Conservation (phyloP, 225 moss, liverwort and hornwort species). For the Bryum argenteum region DNA sequence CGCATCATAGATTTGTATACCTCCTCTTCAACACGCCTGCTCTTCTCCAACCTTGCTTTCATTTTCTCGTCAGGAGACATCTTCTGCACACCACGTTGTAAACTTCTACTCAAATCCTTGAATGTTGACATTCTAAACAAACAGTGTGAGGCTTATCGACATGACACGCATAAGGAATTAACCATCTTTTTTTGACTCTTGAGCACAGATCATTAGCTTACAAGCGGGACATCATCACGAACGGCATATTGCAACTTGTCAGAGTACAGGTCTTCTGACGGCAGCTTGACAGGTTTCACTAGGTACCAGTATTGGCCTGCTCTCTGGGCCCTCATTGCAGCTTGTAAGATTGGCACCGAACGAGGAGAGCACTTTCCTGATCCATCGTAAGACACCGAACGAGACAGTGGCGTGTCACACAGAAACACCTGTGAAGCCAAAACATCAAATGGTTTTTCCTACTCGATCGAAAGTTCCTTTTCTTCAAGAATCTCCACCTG, state of each 20-base stretch:
- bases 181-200: no score
- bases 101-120: background rate
- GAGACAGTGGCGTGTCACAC: conserved; percentile 47
- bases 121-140: background rate
- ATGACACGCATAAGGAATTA: background rate
- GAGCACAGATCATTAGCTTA: conserved; percentile 25
- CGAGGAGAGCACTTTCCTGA: conserved; percentile 37
- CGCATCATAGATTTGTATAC: conserved; percentile 26
- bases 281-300: conserved; percentile 31
- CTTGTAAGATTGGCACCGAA: conserved; percentile 43
- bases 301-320: conserved; percentile 47
- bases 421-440: conserved; percentile 31
- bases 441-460: background rate
- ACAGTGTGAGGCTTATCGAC: background rate
- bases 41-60: conserved; percentile 26
- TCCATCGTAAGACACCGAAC: conserved; percentile 31
- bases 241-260: conserved; percentile 28
- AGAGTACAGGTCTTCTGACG: conserved; percentile 29
- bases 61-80: conserved; percentile 27
- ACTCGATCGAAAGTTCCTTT: background rate
- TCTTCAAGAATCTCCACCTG: background rate
- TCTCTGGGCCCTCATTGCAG: conserved; percentile 39
- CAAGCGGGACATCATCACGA: conserved; percentile 29
- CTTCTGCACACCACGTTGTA: conserved; percentile 12
- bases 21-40: conserved; percentile 30